These are phyloP conservation scores for Calophaca sinica DNA, from an alignment of 306 rosid genomes.

Conservation along the genomic window DNA sequence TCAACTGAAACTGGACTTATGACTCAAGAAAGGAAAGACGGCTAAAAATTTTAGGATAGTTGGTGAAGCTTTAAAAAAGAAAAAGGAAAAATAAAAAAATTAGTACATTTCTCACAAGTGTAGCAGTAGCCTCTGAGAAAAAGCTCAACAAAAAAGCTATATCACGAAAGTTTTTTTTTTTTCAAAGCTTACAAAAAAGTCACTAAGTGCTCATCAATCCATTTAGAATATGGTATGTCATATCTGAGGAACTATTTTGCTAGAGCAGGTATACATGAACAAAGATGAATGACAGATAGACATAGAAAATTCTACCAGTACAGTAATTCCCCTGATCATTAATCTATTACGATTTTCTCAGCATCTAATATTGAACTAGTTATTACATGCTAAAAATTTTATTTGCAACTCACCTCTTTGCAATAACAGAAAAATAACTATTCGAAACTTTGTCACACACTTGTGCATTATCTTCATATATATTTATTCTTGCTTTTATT, in stretches of 20 bases:
- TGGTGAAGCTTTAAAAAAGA: too few relatives aligned
- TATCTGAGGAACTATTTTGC: slow-evolving; percentile 4
- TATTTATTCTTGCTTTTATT: slow-evolving; percentile 16
- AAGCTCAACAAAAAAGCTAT: neutral
- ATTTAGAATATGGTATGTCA: neutral
- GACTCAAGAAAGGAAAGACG: too few relatives aligned
- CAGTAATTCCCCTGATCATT: neutral
- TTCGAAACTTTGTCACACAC: slow-evolving; percentile 1
- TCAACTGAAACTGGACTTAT: neutral
- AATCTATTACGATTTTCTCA: slow-evolving; percentile 5
- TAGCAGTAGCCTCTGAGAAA: too few relatives aligned
- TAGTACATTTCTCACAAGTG: neutral
- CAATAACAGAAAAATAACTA: slow-evolving; percentile 9
- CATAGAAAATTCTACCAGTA: neutral
- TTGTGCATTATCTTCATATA: neutral
- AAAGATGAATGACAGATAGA: neutral
- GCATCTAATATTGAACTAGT: slow-evolving; percentile 1
- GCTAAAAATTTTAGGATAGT: too few relatives aligned
- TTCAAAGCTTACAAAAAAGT: slow-evolving; percentile 15
- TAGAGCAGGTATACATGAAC: neutral
- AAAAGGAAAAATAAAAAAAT: neutral
- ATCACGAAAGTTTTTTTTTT: neutral
- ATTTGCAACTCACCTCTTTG: neutral
- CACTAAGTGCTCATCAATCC: neutral
- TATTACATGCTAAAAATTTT: neutral